Conservation (phyloP, 768 basidiomycete genomes). For the Podaxis sp. region DNA sequence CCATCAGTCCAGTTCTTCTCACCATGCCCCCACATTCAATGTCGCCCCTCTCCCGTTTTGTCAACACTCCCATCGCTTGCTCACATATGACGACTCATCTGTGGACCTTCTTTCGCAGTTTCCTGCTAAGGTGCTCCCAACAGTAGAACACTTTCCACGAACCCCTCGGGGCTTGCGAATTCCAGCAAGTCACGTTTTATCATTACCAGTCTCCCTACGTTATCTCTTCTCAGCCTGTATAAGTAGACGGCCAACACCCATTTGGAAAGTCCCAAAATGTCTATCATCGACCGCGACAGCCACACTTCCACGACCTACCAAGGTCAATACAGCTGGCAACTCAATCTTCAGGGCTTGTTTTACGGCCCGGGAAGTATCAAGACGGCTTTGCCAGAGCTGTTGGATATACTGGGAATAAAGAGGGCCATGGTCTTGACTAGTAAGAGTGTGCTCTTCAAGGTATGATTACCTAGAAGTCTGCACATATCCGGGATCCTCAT, state of each 20-base stretch:
- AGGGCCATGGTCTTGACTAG: slow-evolving; percentile 74
- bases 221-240: not conserved
- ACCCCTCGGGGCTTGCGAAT: not conserved
- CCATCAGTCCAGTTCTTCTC: not conserved
- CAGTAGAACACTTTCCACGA: not conserved
- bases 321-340: slow-evolving; percentile 65
- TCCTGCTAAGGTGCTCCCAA: not conserved
- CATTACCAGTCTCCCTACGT: not conserved
- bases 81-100: not conserved
- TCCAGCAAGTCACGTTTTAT: not conserved
- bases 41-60: not conserved
- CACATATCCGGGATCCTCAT: not conserved
- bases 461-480: not conserved
- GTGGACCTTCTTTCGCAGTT: not conserved
- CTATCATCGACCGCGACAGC: slow-evolving; percentile 21
- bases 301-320: slow-evolving; percentile 23
- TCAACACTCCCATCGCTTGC: not conserved
- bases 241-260: not conserved
- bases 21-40: not conserved
- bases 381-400: slow-evolving; percentile 60
- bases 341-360: slow-evolving; percentile 62
- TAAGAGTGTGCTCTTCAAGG: slow-evolving; percentile 21
- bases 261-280: slow-evolving; percentile 17
- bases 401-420: slow-evolving; percentile 47
- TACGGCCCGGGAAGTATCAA: slow-evolving; percentile 68